phyloP scores from a whole-genome alignment of 2,329 filamentous ascomycete species.

The Eurotiales sp. region DNA sequence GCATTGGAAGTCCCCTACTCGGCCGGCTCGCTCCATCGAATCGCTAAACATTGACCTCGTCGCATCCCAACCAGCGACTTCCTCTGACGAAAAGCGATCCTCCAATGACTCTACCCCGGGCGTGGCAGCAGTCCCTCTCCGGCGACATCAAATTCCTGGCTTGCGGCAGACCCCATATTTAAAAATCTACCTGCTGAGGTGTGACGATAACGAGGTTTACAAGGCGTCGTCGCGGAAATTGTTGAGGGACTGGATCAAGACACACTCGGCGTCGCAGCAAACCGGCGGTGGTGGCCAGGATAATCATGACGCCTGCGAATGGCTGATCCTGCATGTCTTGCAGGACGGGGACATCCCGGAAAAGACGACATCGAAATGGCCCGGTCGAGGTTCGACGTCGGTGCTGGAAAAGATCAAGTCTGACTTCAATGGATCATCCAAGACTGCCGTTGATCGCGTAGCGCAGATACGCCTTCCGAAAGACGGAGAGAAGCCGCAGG shows the following conservation, averaged over 20 bases:
- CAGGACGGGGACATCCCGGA: slow-evolving; percentile 70
- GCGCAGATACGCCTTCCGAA: slow-evolving; percentile 73
- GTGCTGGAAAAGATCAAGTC: slow-evolving; percentile 84
- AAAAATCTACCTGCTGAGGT: slow-evolving; percentile 82
- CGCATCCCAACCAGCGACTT: slow-evolving; percentile 50
- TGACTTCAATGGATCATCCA: slow-evolving; percentile 80
- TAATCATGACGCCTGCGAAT: slow-evolving; percentile 95
- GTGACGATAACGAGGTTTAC: slow-evolving; percentile 94
- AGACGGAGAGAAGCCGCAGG: slow-evolving; percentile 43
- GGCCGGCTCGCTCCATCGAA: slow-evolving; percentile 88
- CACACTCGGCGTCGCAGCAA: slow-evolving; percentile 60
- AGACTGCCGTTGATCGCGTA: slow-evolving; percentile 70
- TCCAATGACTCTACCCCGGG: slow-evolving; percentile 35
- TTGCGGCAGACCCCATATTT: slow-evolving; percentile 89
- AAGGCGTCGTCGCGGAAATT: slow-evolving; percentile 73
- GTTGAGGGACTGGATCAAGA: slow-evolving; percentile 87
- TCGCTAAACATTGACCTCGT: slow-evolving; percentile 86
- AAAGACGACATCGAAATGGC: slow-evolving; percentile 69
- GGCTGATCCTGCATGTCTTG: slow-evolving; percentile 89
- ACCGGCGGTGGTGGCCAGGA: slow-evolving; percentile 63
- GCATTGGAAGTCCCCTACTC: slow-evolving; percentile 93
- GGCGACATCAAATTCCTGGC: slow-evolving; percentile 92
- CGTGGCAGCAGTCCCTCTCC: slow-evolving; percentile 31
- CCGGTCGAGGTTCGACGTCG: slow-evolving; percentile 71
- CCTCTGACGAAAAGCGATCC: slow-evolving; percentile 27